Conservation (phyloP, 352 stramenopile species). For the Elongisporangium anandrum region DNA sequence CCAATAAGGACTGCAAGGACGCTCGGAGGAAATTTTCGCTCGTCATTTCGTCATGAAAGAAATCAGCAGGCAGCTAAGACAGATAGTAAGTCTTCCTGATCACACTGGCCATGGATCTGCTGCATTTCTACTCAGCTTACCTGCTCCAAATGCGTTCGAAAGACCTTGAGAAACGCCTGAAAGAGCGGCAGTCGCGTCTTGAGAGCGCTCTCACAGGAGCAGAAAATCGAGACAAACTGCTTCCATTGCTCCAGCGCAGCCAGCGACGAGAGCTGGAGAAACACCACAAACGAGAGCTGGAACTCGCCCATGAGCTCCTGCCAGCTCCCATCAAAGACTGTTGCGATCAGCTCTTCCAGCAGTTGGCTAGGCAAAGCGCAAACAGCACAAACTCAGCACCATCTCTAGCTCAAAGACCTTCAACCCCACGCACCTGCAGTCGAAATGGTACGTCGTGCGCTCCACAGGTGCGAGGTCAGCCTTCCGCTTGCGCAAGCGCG, state of each 20-base stretch:
- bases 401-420: neutral
- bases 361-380: conserved; percentile 23
- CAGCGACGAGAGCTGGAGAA: conserved; percentile 92
- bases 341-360: conserved; percentile 41
- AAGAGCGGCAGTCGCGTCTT: conserved; percentile 39
- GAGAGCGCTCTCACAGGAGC: conserved; percentile 54
- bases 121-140: conserved; percentile 11
- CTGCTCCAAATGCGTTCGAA: conserved; percentile 54
- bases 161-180: conserved; percentile 47
- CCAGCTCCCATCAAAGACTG: conserved; percentile 45
- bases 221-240: conserved; percentile 63
- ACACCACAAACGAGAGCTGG: conserved; percentile 92
- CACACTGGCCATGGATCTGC: neutral
- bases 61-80: conserved; percentile 54
- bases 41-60: conserved; percentile 64
- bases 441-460: conserved; percentile 75
- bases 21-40: conserved; percentile 60
- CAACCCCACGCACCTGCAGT: conserved; percentile 43
- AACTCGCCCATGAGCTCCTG: conserved; percentile 88
- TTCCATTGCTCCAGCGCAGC: conserved; percentile 93
- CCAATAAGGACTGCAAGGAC: conserved; percentile 55
- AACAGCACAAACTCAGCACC: neutral
- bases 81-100: neutral
- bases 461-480: conserved; percentile 33
- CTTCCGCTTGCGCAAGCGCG: conserved; percentile 32